phyloP scores from a whole-genome alignment of 768 basidiomycete genomes.

The Chlorophyllum brunneum region DNA sequence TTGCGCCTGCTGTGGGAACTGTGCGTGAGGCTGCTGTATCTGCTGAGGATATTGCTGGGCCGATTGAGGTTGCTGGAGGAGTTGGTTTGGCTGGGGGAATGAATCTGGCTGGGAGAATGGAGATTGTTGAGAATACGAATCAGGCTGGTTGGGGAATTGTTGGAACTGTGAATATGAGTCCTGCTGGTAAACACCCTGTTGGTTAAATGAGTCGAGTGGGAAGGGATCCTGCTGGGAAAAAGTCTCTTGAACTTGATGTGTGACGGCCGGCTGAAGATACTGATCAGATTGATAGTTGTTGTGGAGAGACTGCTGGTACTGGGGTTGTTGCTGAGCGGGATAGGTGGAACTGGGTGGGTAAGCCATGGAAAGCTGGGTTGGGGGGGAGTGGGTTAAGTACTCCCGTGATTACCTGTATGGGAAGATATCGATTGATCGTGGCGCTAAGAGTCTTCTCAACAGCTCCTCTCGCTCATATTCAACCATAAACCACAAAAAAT shows the following conservation, averaged over 20 bases:
- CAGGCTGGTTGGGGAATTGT: background rate
- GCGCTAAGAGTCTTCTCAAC: slow-evolving; percentile 7
- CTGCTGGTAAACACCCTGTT: background rate
- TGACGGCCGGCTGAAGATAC: background rate
- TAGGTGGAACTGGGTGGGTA: slow-evolving; percentile 2
- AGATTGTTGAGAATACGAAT: slow-evolving; percentile 1
- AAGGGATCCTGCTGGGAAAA: background rate
- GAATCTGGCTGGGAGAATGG: background rate
- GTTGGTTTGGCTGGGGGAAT: background rate
- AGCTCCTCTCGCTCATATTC: slow-evolving; percentile 1
- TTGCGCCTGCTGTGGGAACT: slow-evolving; percentile 1
- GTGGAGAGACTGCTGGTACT: slow-evolving; percentile 1
- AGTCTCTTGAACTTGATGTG: background rate
- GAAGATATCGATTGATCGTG: slow-evolving; percentile 13
- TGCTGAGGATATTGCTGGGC: background rate
- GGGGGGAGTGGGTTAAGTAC: background rate
- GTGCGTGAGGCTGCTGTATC: background rate
- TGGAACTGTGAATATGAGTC: background rate
- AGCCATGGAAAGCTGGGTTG: slow-evolving; percentile 6
- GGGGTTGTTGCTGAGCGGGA: background rate
- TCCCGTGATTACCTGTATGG: slow-evolving; percentile 13
- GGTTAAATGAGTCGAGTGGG: background rate
- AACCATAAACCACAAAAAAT: slow-evolving; percentile 5
- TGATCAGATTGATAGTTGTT: slow-evolving; percentile 2
- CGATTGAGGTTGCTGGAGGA: background rate